Conservation (phyloP, 2,329 filamentous ascomycete genomes). For the Nigrospora osmanthi region DNA sequence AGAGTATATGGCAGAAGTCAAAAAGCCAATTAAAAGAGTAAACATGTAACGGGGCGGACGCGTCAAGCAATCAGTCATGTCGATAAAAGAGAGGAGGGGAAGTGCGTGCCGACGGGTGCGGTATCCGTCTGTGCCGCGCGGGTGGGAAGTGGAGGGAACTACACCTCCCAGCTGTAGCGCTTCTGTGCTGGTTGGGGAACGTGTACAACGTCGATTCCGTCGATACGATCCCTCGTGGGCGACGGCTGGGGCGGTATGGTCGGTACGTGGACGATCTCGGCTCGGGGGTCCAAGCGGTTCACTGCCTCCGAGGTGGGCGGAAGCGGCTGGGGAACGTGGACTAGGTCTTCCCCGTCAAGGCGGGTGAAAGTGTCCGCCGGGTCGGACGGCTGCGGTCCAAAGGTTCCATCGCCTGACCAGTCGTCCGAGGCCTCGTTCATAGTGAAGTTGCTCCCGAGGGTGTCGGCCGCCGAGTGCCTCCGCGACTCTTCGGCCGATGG, state of each 20-base stretch:
- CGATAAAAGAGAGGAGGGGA: background rate
- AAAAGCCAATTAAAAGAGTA: background rate
- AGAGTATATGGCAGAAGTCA: too few species aligned
- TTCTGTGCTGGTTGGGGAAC: constrained; percentile 21
- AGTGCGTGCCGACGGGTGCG: background rate
- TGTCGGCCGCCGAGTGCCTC: constrained; percentile 27
- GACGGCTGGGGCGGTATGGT: constrained; percentile 5
- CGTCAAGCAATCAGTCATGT: too few species aligned
- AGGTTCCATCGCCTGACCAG: constrained; percentile 10
- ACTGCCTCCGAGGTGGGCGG: background rate
- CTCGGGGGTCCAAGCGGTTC: constrained; percentile 1
- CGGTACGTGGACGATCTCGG: constrained; percentile 3
- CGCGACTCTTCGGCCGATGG: constrained; percentile 14
- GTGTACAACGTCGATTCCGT: constrained; percentile 21
- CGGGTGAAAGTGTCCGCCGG: background rate
- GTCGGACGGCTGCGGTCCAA: background rate
- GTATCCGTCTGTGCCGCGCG: too few species aligned
- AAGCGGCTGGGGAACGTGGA: constrained; percentile 4
- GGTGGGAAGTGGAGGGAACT: background rate
- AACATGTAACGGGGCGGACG: background rate
- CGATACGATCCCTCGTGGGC: constrained; percentile 11
- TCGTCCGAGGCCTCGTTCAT: constrained; percentile 33
- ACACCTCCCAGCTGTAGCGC: constrained; percentile 24
- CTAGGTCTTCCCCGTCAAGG: constrained; percentile 1
- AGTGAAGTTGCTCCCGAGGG: constrained; percentile 50